Evolutionary conservation across 805 yeast species (phyloP).

Genomic region (Pichia eremophila): DNA sequence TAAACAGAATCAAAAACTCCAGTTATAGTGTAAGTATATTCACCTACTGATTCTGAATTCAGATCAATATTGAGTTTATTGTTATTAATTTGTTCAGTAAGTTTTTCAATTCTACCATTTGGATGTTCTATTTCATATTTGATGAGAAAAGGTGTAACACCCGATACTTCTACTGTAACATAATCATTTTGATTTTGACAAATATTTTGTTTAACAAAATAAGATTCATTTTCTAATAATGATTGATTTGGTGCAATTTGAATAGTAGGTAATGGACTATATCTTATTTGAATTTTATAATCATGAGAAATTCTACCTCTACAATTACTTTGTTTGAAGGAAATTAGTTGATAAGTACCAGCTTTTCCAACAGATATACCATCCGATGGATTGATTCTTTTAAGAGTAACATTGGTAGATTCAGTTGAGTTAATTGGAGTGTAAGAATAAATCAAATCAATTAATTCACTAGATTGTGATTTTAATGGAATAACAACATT

Average conservation of each 20-base stretch:
- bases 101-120: constrained; percentile 35
- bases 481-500: constrained; percentile 44
- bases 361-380: constrained; percentile 29
- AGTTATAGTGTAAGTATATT: constrained; percentile 49
- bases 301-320: constrained; percentile 28
- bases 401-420: constrained; percentile 5
- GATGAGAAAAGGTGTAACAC: constrained; percentile 58
- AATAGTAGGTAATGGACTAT: constrained; percentile 24
- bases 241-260: neutral
- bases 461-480: constrained; percentile 24
- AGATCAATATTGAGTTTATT: constrained; percentile 27
- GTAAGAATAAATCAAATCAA: constrained; percentile 26
- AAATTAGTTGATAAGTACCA: constrained; percentile 34
- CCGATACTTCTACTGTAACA: constrained; percentile 36
- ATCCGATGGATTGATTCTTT: constrained; percentile 15
- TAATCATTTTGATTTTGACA: constrained; percentile 21
- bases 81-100: constrained; percentile 39
- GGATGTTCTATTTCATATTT: constrained; percentile 58
- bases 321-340: constrained; percentile 37
- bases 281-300: constrained; percentile 17
- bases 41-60: constrained; percentile 42
- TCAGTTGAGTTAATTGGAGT: constrained; percentile 16
- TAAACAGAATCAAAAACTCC: constrained; percentile 62
- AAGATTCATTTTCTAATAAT: neutral
- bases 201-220: constrained; percentile 10